Base-by-base conservation (phyloP, 305 asterid species). In the Fraxinus sp. region DNA sequence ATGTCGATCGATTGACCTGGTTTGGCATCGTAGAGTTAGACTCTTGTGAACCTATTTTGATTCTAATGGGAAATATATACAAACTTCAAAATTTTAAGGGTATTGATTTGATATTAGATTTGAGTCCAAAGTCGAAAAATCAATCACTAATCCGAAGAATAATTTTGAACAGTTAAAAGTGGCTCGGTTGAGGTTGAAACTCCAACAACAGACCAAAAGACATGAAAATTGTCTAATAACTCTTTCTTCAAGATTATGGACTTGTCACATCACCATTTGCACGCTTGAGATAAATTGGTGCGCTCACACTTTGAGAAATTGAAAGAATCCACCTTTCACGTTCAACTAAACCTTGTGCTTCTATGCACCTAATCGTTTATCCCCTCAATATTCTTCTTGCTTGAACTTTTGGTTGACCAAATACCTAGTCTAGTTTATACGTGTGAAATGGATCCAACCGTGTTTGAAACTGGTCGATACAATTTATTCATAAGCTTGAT, bases 221-320 rank as follows among this genome's bases (percentile, higher is more conserved):
- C 35, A 22, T 64, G 32, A 11, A 6, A 64, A 64, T 24, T 64
- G 72, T 22, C 72, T 3, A 24, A 24, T 8, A 7, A 64, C 33
- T 3, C 28, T 7, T 64, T 64, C 16, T 64, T 20, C 14, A 4
- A 75, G 79, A 83, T 79, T 35, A 77, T 77, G 84, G 85, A 80
- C 72, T 14, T 32, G 86, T 84, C 88, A 62, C 80, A 84, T 86
- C 91, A 88, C 80, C 57, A 80, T 66, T 57, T 35, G 87, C 91
- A 88, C 86, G 91, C 88, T 55, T 82, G 33, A 26, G 14, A 28
- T 64, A 20, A 57, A 57, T 57, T 18, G 68, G 68, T 57, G 28
- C 11, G 28, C 68, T 18, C 68, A 57, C 68, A 57, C n/a, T 24
- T 8, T 22, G 33, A 64, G 72, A 64, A 57, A 18, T 57, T 18